Percentiles rank a stretch among this genome's conserved stretches.
These are phyloP conservation scores for Aegle marmelos DNA, from an alignment of 345 rosid genomes.

Conservation along the genomic window DNA sequence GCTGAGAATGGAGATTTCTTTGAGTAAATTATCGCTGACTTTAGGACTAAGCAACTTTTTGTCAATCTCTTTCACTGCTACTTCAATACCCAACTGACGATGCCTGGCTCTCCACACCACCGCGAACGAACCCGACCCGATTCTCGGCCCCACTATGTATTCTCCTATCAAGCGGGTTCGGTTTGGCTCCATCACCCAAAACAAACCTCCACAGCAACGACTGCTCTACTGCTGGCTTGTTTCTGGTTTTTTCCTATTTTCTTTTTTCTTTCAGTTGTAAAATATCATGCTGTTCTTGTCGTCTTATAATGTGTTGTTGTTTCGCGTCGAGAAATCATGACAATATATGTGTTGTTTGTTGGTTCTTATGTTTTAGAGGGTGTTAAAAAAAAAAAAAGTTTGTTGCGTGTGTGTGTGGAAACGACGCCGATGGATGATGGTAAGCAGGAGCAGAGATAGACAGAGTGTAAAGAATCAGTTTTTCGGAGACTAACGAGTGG, in stretches of 20 bases:
- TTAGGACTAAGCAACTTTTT: conserved; percentile 58
- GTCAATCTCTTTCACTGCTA: conserved; percentile 79
- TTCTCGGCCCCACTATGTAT: conserved; percentile 59
- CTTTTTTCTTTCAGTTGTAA: neutral
- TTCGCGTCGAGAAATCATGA: neutral
- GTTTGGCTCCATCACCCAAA: conserved; percentile 40
- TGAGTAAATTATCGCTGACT: conserved; percentile 61
- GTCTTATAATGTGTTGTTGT: neutral
- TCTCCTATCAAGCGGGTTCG: conserved; percentile 54
- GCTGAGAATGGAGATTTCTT: conserved; percentile 74
- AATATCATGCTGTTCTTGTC: neutral
- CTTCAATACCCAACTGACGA: conserved; percentile 46
- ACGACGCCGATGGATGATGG: conserved; percentile 29
- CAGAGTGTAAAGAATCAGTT: neutral
- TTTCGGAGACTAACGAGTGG: neutral
- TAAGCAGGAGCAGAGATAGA: neutral
- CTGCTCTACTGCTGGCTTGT: neutral
- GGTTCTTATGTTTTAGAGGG: neutral
- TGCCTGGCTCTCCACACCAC: conserved; percentile 68
- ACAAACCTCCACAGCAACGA: conserved; percentile 1
- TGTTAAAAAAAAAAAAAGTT: too few relatives aligned
- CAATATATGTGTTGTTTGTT: neutral
- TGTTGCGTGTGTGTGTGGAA: conserved; percentile 22
- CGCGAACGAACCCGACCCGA: conserved; percentile 82
- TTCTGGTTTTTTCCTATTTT: neutral